Conservation (phyloP, 345 rosid genomes). For the Acer campestre region DNA sequence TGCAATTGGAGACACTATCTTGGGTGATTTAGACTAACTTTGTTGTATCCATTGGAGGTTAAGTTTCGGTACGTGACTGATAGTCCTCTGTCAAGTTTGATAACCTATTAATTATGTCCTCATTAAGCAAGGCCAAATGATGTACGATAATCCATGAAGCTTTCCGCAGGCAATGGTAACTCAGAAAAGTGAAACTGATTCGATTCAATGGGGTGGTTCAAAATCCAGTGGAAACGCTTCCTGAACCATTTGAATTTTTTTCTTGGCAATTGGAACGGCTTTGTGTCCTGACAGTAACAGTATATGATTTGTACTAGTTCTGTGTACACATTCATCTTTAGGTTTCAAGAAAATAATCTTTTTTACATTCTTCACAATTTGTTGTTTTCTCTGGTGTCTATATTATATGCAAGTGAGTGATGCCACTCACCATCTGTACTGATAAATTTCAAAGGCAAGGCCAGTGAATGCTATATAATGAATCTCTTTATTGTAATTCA, state of each 20-base stretch:
- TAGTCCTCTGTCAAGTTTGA: not conserved
- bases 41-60: not conserved
- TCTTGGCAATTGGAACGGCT: not conserved
- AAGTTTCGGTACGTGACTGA: not conserved
- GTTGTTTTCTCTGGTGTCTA: slow-evolving; percentile 7
- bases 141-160: not conserved
- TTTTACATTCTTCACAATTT: not conserved
- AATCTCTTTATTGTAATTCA: not conserved
- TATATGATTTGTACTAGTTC: not conserved
- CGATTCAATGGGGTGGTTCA: not conserved
- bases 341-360: not conserved
- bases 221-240: not conserved
- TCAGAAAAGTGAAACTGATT: slow-evolving; percentile 6
- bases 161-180: not conserved
- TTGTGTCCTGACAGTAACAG: not conserved
- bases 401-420: not conserved
- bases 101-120: not conserved
- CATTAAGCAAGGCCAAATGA: not conserved
- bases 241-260: not conserved
- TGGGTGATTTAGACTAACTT: not conserved
- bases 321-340: not conserved
- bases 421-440: not conserved
- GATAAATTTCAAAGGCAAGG: not conserved
- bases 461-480: not conserved
- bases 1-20: not conserved